Percentiles rank a stretch among this genome's conserved stretches.
phyloP scores from a whole-genome alignment of 345 rosid genomes.

The Eucalyptus urophylla region DNA sequence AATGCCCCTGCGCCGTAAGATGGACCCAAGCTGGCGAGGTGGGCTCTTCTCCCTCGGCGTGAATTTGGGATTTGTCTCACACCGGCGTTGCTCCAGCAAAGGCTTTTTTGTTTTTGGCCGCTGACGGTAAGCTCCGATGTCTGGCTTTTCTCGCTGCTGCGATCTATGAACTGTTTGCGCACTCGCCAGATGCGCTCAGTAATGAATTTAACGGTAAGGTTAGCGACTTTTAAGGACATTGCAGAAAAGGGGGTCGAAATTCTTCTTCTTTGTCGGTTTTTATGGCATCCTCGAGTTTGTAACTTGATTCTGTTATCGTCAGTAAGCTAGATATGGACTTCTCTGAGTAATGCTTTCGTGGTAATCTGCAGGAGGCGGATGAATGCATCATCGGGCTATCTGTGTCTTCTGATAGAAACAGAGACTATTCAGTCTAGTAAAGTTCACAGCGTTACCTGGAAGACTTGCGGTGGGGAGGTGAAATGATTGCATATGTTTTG shows the following conservation, averaged over 20 bases:
- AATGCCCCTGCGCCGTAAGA: conserved; percentile 53
- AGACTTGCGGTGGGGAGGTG: conserved; percentile 69
- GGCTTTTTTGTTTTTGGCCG: conserved; percentile 42
- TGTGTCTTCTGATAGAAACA: conserved; percentile 49
- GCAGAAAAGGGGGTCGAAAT: conserved; percentile 40
- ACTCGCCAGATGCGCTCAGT: not conserved
- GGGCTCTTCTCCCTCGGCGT: conserved; percentile 75
- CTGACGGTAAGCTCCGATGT: conserved; percentile 23
- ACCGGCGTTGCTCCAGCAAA: conserved; percentile 70
- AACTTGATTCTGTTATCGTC: fast-evolving
- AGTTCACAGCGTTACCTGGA: conserved; percentile 67
- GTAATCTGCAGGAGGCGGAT: conserved; percentile 46
- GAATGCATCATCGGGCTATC: conserved; percentile 78
- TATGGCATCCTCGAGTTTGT: fast-evolving
- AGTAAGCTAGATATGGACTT: not conserved
- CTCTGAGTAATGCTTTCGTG: not conserved
- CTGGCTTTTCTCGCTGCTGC: not conserved
- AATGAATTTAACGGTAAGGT: not conserved
- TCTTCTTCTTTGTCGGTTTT: not conserved
- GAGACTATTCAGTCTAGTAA: conserved; percentile 73
- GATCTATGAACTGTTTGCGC: not conserved
- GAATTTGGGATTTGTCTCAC: conserved; percentile 65
- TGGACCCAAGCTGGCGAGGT: conserved; percentile 50
- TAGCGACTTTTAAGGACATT: conserved; percentile 27
- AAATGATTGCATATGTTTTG: not conserved